These are phyloP conservation scores for Suhomyces sp. DNA, from an alignment of 805 yeast species.

Conservation along the genomic window DNA sequence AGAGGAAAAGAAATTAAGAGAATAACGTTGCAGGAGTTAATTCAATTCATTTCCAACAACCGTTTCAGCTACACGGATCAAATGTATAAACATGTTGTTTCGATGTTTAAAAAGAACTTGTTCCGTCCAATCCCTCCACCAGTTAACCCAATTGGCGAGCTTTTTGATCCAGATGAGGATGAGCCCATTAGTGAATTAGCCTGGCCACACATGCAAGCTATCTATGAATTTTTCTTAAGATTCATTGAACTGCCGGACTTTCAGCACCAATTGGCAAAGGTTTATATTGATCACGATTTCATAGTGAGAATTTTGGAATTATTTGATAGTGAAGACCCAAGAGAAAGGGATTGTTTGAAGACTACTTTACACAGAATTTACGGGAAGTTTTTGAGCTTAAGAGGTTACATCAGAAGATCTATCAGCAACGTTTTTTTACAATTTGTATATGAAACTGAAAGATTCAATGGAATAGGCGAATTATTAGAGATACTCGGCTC, in stretches of 20 bases:
- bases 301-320: constrained; percentile 78
- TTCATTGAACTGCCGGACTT: constrained; percentile 95
- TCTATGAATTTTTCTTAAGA: constrained; percentile 88
- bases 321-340: constrained; percentile 94
- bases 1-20: constrained; percentile 92
- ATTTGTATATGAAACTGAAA: constrained; percentile 90
- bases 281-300: constrained; percentile 88
- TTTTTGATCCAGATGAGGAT: constrained; percentile 97
- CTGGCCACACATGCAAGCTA: constrained; percentile 98
- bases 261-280: constrained; percentile 89
- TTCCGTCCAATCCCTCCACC: constrained; percentile 98
- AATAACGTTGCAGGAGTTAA: constrained; percentile 81
- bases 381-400: constrained; percentile 86
- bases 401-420: constrained; percentile 88
- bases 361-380: constrained; percentile 94
- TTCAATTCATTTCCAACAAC: constrained; percentile 80
- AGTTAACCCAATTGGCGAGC: constrained; percentile 93
- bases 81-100: constrained; percentile 83
- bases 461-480: constrained; percentile 95
- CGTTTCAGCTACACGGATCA: constrained; percentile 86
- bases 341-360: constrained; percentile 92
- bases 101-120: constrained; percentile 84
- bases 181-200: constrained; percentile 95
- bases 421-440: constrained; percentile 90
- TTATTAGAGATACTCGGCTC: constrained; percentile 92